phyloP scores from a whole-genome alignment of 495 filamentous ascomycete genomes.

The Podospora pseudoanserina region DNA sequence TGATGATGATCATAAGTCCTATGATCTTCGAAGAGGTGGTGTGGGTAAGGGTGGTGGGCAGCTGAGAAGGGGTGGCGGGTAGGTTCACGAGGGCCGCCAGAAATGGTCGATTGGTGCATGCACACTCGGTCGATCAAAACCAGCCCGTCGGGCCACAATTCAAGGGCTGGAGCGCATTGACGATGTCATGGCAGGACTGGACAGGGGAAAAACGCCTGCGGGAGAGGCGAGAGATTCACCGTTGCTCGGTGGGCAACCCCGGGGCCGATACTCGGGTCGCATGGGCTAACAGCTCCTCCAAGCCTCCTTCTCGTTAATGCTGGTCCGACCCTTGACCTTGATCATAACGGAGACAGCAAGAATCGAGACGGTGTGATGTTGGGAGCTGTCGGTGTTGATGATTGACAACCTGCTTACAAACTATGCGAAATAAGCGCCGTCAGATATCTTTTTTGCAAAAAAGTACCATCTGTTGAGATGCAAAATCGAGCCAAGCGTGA shows the following conservation, averaged over 20 bases:
- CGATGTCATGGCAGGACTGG: too few species aligned
- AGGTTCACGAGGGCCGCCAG: too few species aligned
- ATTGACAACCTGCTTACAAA: background rate
- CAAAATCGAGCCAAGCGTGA: background rate
- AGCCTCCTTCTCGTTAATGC: background rate
- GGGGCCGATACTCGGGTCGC: background rate
- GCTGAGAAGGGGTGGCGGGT: too few species aligned
- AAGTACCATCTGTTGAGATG: background rate
- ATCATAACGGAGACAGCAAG: background rate
- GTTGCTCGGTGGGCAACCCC: background rate
- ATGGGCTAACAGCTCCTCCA: background rate
- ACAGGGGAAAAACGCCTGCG: background rate
- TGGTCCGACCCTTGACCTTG: background rate
- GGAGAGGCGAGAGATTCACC: background rate
- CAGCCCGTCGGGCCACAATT: too few species aligned
- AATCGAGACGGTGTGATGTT: background rate
- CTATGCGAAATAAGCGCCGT: background rate
- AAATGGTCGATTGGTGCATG: too few species aligned
- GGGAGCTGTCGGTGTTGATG: background rate
- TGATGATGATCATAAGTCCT: background rate
- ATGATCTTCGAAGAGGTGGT: too few species aligned
- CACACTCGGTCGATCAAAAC: too few species aligned
- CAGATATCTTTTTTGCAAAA: background rate
- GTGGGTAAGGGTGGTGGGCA: too few species aligned
- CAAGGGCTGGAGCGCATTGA: too few species aligned